Base-by-base conservation (phyloP, 2,329 filamentous ascomycete genomes). In the Penicillium sp. region DNA sequence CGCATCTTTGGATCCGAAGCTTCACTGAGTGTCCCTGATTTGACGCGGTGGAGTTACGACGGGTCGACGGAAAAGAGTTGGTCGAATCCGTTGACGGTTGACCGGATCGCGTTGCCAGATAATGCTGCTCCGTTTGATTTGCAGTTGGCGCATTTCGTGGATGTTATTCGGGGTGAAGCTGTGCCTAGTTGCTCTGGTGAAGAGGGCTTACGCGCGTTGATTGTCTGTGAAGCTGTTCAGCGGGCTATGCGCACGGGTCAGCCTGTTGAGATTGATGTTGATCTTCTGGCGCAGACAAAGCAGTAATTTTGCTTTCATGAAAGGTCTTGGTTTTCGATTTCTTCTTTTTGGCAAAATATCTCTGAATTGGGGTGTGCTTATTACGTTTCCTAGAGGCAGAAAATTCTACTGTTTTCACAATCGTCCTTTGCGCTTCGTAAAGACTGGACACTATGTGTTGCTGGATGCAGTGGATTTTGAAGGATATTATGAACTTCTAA, bases 1-100 rank as follows among this genome's bases (percentile, higher is more conserved):
- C 75, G 81, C 0, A 77, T 86, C n/a, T 80, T 85, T 55, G 82
- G 82, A 0, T 79, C 77, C 0, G 68, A 81, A 2, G 83, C 70
- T 0, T 77, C 73, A 18, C 62, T 86, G 1, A 83, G 81, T 61
- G 78, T 85, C 14, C 81, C 81, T 0, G 82, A 83, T 65, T 77
- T 84, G 73, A 76, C 70, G 3, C 58, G 74, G 0, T 82, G 77
- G 75, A 79, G 72, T n/a, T 81, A 84, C 64, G 63, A 69, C 54
- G 63, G 64, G 2, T 31, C 57, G 3, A 65, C 56, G 3, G 58
- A 71, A 50, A 79, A 77, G 63, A 76, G 72, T 28, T 83, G 80
- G 80, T 64, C 66, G 16, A 63, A 70, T 16, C 58, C 64, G 23
- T 48, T 83, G 44, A 56, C 43, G 19, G 65, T 66, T 23, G 69